A percentile compares a stretch with the other conserved stretches of the same genome.
These are phyloP conservation scores for Hemerocallis citrina DNA, from an alignment of 106 monocot species.

Conservation along the genomic window DNA sequence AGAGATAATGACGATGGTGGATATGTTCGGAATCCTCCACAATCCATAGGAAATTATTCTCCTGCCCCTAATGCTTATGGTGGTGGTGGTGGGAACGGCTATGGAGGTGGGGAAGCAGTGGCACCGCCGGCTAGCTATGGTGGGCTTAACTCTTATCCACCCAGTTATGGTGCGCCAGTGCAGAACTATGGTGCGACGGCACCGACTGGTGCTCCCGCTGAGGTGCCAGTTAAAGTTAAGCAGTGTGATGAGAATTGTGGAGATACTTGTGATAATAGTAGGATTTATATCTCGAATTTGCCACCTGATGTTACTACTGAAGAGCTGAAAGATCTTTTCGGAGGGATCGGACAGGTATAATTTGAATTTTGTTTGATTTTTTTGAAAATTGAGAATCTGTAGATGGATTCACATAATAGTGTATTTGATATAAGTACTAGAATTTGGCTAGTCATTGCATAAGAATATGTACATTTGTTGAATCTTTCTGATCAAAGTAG, in stretches of 20 bases:
- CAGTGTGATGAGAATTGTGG: constrained; percentile 96
- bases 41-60: constrained; percentile 37
- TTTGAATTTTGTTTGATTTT: too few species aligned
- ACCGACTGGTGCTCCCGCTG: constrained; percentile 31
- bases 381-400: too few species aligned
- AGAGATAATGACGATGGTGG: constrained; percentile 32
- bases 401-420: too few species aligned
- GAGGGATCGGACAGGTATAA: constrained; percentile 86
- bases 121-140: constrained; percentile 44
- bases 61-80: constrained; percentile 44
- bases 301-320: constrained; percentile 89
- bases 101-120: constrained; percentile 42
- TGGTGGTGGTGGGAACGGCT: constrained; percentile 39
- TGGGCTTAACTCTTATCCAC: constrained; percentile 48
- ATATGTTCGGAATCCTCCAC: constrained; percentile 60
- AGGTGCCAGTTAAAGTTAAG: constrained; percentile 48
- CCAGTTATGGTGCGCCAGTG: constrained; percentile 56
- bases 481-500: too few species aligned
- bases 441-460: too few species aligned
- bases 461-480: too few species aligned
- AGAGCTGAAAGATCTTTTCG: constrained; percentile 87
- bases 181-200: constrained; percentile 31
- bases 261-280: constrained; percentile 83
- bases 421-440: too few species aligned
- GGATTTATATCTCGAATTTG: constrained; percentile 95